Evolutionary conservation across 345 rosid species (phyloP).

Genomic region (Pistacia integerrima): DNA sequence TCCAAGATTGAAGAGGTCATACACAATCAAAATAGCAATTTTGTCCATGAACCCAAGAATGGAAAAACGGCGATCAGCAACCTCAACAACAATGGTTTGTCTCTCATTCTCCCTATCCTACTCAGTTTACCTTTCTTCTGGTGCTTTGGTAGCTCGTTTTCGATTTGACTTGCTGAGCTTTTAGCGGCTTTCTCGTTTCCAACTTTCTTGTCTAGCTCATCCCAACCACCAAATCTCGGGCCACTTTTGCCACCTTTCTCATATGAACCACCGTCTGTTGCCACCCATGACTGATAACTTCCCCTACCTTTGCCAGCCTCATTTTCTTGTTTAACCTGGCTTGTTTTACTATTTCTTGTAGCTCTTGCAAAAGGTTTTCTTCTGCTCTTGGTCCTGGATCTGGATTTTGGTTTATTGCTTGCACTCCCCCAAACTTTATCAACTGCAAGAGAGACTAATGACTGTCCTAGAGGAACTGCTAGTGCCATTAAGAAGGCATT

Average conservation of each 20-base stretch:
- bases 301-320: constrained; percentile 27
- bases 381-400: constrained; percentile 34
- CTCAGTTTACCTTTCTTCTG: constrained; percentile 41
- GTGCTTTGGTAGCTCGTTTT: constrained; percentile 30
- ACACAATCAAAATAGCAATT: constrained; percentile 50
- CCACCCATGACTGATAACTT: constrained; percentile 70
- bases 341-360: constrained; percentile 27
- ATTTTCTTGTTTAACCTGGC: constrained; percentile 26
- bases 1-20: no score
- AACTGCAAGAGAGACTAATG: constrained; percentile 55
- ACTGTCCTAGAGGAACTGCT: constrained; percentile 83
- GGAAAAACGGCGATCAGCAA: constrained; percentile 73
- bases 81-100: constrained; percentile 65
- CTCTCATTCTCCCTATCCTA: constrained; percentile 59
- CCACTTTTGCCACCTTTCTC: constrained; percentile 18
- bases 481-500: constrained; percentile 82
- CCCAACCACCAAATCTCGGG: constrained; percentile 77
- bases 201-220: constrained; percentile 56
- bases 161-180: constrained; percentile 14
- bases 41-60: constrained; percentile 73
- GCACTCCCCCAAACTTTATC: constrained; percentile 56
- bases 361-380: constrained; percentile 46
- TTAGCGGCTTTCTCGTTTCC: constrained; percentile 21
- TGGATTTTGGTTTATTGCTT: constrained; percentile 33
- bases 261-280: constrained; percentile 33